Evolutionary conservation across 2,329 filamentous ascomycete genomes (phyloP), one percentile per base, ranked within the genome.

Genomic region (Epichloe sp.): DNA sequence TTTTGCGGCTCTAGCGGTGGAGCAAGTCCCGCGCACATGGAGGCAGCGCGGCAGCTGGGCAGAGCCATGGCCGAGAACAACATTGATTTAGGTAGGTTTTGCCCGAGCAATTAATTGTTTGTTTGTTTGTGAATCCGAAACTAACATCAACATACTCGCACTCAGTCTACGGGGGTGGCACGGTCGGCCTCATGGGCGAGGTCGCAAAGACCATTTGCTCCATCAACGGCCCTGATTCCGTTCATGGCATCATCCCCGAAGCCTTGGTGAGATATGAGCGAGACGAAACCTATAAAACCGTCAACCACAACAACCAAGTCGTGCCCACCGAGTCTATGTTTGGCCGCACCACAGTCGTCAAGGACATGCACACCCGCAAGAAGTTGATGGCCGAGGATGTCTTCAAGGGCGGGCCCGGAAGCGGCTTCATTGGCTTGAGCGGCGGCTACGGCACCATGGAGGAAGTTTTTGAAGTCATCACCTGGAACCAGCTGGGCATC

Each of bases 401-500:
- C 15, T 78, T 94, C 23, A 77, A 80, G 19, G 88, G 88, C 26
- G 90, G 86, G 0, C 81, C 83, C 0, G 91, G 91, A 1, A 85
- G 82, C 52, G 91, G 91, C 12, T 98, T 98, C 70, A 81, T 98
- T 41, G 89, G 89, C 31, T 72, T 98, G 53, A 81, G 79, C 51
- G 91, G 91, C 43, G 93, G 93, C 0, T 98, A 91, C 67, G 93
- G 93, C 19, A 98, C 93, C 2, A 78, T 97, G 65, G 93, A 98
- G 72, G 93, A 98, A 75, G 77, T 98, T 64, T 89, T 95, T 68
- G 88, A 94, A 71, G 81, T 88, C 2, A 83, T 82, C 26, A 94
- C 88, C 11, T 98, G 93, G 90, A 97, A 96, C 68, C 93, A 97
- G 71, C 71, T 98, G 47, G 91, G 93, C 1, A 97, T 98, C 57